A percentile compares a stretch with the other conserved stretches of the same genome.
Evolutionary conservation across 805 yeast genomes (phyloP).

Genomic region (Jamesozyma hellenica): DNA sequence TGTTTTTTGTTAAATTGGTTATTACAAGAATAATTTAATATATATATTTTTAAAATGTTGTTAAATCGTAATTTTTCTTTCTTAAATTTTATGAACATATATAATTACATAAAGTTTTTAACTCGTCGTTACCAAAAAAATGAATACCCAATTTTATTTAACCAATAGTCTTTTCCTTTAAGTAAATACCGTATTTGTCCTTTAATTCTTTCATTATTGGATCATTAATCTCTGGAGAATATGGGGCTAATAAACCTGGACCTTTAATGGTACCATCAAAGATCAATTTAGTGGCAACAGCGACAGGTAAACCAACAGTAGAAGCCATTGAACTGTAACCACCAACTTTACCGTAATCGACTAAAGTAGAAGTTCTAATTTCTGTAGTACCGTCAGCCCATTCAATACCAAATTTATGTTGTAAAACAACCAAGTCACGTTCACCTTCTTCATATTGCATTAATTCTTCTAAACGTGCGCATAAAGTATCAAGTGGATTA

Average conservation of each 20-base stretch:
- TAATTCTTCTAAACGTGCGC: slow-evolving; percentile 89
- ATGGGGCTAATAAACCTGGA: slow-evolving; percentile 89
- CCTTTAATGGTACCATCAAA: slow-evolving; percentile 66
- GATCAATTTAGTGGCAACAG: slow-evolving; percentile 83
- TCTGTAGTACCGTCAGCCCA: slow-evolving; percentile 90
- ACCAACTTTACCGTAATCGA: slow-evolving; percentile 80
- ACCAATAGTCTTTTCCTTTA: slow-evolving; percentile 72
- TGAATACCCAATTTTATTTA: slow-evolving; percentile 5
- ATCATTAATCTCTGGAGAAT: slow-evolving; percentile 78
- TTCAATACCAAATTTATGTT: slow-evolving; percentile 95
- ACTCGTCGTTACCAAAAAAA: no score
- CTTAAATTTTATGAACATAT: no score
- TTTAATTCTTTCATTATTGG: slow-evolving; percentile 87
- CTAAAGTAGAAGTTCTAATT: slow-evolving; percentile 89
- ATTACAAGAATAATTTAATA: no score
- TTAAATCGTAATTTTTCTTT: no score
- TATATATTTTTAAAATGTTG: no score
- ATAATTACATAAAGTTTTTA: no score
- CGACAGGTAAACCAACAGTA: slow-evolving; percentile 96
- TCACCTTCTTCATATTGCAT: slow-evolving; percentile 95
- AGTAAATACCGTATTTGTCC: slow-evolving; percentile 78
- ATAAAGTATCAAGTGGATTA: slow-evolving; percentile 89
- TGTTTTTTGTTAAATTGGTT: no score
- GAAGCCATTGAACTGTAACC: slow-evolving; percentile 98
- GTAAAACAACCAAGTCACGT: slow-evolving; percentile 89